These are phyloP conservation scores for Epichloe bromicola DNA, from an alignment of 2,329 filamentous ascomycete species.

Conservation along the genomic window DNA sequence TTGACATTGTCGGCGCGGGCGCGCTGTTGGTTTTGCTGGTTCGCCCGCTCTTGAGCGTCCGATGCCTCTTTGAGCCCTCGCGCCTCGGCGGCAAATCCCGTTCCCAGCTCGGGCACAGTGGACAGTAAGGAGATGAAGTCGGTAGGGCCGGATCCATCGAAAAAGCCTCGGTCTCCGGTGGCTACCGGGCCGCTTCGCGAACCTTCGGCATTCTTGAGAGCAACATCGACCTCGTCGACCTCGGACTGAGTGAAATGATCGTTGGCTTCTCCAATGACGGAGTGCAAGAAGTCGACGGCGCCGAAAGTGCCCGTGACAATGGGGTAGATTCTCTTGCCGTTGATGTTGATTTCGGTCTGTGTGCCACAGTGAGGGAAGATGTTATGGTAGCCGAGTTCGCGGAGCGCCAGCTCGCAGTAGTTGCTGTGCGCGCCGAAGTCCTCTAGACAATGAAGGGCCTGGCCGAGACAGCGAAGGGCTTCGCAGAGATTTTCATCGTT, in stretches of 20 bases:
- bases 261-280: constrained; percentile 61
- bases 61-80: constrained; percentile 47
- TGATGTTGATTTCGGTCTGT: constrained; percentile 47
- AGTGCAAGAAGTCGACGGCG: constrained; percentile 74
- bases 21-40: constrained; percentile 32
- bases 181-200: constrained; percentile 22
- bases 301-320: constrained; percentile 65
- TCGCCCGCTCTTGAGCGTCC: constrained; percentile 49
- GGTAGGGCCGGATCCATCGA: constrained; percentile 25
- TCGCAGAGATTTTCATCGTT: constrained; percentile 70
- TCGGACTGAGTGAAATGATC: constrained; percentile 80
- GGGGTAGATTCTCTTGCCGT: constrained; percentile 56
- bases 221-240: constrained; percentile 66
- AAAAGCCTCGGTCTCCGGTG: constrained; percentile 28
- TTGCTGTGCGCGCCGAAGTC: constrained; percentile 74
- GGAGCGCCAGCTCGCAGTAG: constrained; percentile 65
- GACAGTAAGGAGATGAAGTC: constrained; percentile 62
- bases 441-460: constrained; percentile 66
- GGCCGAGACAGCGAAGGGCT: constrained; percentile 62
- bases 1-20: constrained; percentile 34
- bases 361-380: constrained; percentile 69
- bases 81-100: constrained; percentile 54
- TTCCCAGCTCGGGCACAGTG: constrained; percentile 60
- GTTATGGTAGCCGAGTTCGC: constrained; percentile 66
- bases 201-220: constrained; percentile 55